Evolutionary conservation across 2,329 filamentous ascomycete species (phyloP), one percentile per base, ranked within the genome.

Genomic region (Microsporum audouinii): DNA sequence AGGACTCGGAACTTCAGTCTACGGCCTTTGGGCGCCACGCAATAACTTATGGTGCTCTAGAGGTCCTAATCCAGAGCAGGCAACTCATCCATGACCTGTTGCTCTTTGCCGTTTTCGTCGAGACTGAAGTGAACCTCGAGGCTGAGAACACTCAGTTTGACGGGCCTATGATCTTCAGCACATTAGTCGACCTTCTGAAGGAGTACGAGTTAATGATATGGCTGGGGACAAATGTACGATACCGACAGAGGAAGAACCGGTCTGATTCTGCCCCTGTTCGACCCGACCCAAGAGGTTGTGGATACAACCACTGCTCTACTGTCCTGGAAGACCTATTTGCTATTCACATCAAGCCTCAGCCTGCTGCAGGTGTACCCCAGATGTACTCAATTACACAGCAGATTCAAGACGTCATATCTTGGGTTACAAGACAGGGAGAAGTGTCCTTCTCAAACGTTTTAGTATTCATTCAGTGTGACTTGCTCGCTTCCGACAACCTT

Each of bases 61-160:
- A 97, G 70, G 87, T 83, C 10, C 82, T 94, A 5, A 81, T 87
- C 58, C 75, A 89, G 36, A 87, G 88, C 63, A 86, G 85, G 75
- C 84, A 84, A 63, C 79, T 94, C 6, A 84, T 95, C 58, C 84
- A 95, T 64, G 90, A 92, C 69, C 83, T 97, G 62, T 77, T 97
- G 1, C 81, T 94, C 2, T 80, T 99, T 5, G 79, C 95, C 14
- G 82, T 94, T 7, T 91, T 96, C 72, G 87, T 97, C 80, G 88
- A 94, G 71, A 86, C 86, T 43, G 89, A 94, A 69, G 82, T 89
- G 59, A 88, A 91, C 62, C 83, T 85, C 65, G 84, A 87, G 47
- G 85, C 89, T 45, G 83, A 88, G 14, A 49, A 49, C 68, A 77
- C 88, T 6, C 82, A 86, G 33, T 86, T 94, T 62, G 84, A 87